phyloP scores from a whole-genome alignment of 805 yeast genomes.

The Yarrowia bubula region DNA sequence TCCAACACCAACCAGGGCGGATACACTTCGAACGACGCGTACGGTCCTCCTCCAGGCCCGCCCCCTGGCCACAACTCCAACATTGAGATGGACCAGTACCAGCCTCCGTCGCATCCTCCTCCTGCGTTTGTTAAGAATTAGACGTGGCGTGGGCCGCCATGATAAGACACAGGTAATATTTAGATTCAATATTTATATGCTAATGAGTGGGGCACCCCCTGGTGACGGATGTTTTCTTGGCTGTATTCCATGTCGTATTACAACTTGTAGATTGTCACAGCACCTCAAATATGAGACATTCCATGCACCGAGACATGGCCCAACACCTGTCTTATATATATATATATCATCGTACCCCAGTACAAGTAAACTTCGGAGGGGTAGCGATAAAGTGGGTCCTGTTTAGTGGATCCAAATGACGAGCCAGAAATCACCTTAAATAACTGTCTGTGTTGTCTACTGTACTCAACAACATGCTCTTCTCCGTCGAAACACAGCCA shows the following conservation, averaged over 20 bases:
- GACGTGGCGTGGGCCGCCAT: not conserved
- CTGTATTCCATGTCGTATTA: too few species aligned
- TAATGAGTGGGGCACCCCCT: not conserved
- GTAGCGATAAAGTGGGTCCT: too few species aligned
- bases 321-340: too few species aligned
- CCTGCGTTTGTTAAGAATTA: constrained; percentile 25
- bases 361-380: too few species aligned
- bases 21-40: not conserved
- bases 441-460: too few species aligned
- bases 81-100: constrained; percentile 28
- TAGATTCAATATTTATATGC: constrained; percentile 19
- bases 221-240: too few species aligned
- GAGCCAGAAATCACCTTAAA: not conserved
- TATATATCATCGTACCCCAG: too few species aligned
- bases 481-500: not conserved
- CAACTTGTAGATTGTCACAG: too few species aligned
- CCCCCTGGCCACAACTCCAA: constrained; percentile 25
- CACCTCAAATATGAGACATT: too few species aligned
- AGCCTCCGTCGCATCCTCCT: constrained; percentile 29
- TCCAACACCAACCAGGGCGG: not conserved
- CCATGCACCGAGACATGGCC: too few species aligned
- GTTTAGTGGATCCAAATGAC: too few species aligned
- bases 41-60: constrained; percentile 30
- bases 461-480: not conserved
- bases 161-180: not conserved